phyloP scores from a whole-genome alignment of 192 early-diverging fungal species.

The Backusella liffmaniae region DNA sequence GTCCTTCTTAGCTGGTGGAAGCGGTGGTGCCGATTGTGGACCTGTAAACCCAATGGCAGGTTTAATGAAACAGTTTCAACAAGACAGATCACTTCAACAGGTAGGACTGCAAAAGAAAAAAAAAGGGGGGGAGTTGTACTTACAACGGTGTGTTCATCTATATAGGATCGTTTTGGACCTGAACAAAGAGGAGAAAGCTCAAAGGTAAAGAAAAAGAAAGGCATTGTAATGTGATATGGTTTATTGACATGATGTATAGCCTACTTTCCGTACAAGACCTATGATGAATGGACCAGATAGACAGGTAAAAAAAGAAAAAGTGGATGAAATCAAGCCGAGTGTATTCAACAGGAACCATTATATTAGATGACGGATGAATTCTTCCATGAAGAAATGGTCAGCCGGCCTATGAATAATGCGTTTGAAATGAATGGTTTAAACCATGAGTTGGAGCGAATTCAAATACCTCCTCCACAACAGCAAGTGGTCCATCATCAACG shows the following conservation, averaged over 20 bases:
- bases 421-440: constrained; percentile 74
- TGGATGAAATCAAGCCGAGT: neutral
- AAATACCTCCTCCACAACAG: constrained; percentile 11
- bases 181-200: constrained; percentile 33
- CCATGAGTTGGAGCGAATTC: constrained; percentile 63
- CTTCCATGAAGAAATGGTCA: constrained; percentile 36
- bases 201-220: constrained; percentile 7
- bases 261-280: constrained; percentile 17
- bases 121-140: neutral
- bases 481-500: constrained; percentile 12
- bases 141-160: neutral
- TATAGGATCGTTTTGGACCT: constrained; percentile 27
- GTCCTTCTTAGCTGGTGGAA: constrained; percentile 5
- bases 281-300: neutral
- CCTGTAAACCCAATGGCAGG: constrained; percentile 74
- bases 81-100: constrained; percentile 79
- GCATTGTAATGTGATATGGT: neutral
- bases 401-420: constrained; percentile 29
- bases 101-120: constrained; percentile 38
- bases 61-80: constrained; percentile 79
- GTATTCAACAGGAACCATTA: neutral
- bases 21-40: constrained; percentile 68
- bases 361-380: constrained; percentile 60
- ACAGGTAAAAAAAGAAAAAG: neutral
- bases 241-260: neutral